A percentile compares a stretch with the other conserved stretches of the same genome.
Conservation (phyloP, 306 rosid species). For the Lotus japonicus region DNA sequence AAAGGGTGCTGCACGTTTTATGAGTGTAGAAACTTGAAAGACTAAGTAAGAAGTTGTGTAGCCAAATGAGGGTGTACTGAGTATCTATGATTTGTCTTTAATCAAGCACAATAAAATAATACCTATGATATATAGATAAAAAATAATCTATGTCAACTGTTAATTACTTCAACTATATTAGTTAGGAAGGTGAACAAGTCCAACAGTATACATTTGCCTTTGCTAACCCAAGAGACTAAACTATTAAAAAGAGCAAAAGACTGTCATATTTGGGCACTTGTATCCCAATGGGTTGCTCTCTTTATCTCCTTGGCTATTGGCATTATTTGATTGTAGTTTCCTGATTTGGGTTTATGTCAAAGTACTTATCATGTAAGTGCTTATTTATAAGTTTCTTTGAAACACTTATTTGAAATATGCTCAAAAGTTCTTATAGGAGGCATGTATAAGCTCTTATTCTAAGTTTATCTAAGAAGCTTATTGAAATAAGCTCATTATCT, state of each 20-base stretch:
- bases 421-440: too few relatives aligned
- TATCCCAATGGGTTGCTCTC: neutral
- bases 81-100: too few relatives aligned
- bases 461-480: too few relatives aligned
- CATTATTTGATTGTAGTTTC: neutral
- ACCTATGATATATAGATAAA: neutral
- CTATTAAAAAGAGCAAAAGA: neutral
- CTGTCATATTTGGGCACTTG: neutral
- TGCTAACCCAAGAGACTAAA: neutral
- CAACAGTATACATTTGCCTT: constrained; percentile 7
- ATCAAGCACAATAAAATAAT: neutral
- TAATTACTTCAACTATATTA: neutral
- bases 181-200: neutral
- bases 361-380: too few relatives aligned
- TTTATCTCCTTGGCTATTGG: neutral
- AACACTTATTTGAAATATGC: too few relatives aligned
- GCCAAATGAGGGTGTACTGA: too few relatives aligned
- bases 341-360: neutral
- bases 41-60: neutral
- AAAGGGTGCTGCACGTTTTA: neutral
- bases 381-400: too few relatives aligned
- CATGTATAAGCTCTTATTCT: too few relatives aligned
- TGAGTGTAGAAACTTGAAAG: neutral
- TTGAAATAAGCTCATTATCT: neutral
- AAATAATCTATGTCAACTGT: neutral